phyloP scores from a whole-genome alignment of 441 rosid genomes.

The Populus hybrid region DNA sequence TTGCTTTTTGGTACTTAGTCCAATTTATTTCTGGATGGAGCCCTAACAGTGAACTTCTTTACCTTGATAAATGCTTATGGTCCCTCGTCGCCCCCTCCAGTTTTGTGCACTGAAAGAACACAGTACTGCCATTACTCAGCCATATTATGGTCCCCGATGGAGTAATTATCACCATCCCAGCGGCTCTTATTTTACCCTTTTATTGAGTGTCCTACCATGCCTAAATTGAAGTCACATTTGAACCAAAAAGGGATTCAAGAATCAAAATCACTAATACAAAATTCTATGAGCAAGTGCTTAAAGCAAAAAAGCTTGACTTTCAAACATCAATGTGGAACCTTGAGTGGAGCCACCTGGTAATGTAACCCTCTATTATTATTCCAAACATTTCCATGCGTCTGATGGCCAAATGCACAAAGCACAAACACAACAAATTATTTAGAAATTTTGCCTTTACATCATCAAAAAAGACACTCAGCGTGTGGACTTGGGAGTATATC shows the following conservation, averaged over 20 bases:
- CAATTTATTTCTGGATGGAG: not conserved
- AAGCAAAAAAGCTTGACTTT: not conserved
- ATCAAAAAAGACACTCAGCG: not conserved
- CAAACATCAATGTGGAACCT: too few relatives aligned
- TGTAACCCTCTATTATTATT: not conserved
- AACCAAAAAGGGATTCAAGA: constrained; percentile 5
- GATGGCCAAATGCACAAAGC: not conserved
- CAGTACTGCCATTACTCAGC: not conserved
- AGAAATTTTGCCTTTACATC: not conserved
- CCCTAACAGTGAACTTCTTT: not conserved
- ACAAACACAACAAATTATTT: not conserved
- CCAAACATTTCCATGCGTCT: not conserved
- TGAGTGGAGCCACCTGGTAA: not conserved
- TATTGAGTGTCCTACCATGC: not conserved
- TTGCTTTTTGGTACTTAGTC: not conserved
- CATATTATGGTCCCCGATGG: constrained; percentile 6
- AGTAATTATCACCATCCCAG: not conserved
- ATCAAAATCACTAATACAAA: not conserved
- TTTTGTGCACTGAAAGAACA: not conserved
- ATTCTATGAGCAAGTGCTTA: not conserved
- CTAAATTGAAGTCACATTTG: constrained; percentile 3
- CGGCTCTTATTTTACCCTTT: not conserved
- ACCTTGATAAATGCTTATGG: not conserved
- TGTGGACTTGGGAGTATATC: constrained; percentile 14
- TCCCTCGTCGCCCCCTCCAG: not conserved